Base-by-base conservation (phyloP, 1,284 basidiomycete genomes). In the Moniliophthora roreri region DNA sequence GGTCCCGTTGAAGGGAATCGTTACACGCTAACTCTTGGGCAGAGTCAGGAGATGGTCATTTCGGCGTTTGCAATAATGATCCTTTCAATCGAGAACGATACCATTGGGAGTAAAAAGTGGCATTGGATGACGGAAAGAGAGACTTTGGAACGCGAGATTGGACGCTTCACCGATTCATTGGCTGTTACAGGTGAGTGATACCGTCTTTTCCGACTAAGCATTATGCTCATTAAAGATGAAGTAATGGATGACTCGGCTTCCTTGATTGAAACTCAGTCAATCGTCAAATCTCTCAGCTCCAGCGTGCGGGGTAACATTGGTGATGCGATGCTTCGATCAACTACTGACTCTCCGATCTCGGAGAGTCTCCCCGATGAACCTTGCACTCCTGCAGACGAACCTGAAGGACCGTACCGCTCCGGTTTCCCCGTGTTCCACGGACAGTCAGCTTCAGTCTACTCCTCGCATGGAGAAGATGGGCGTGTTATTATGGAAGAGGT, bases 21-120 rank as follows among this genome's bases (percentile, higher is more conserved):
- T 37, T 60, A 61, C 47, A 48, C 59, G 28, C 56, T 64, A 6
- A 48, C 58, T 24, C 50, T 45, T 16, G 60, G 59, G 8, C 60
- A 62, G 49, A 60, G 53, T 32, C 52, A 59, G 15, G 63, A 63
- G 58, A 48, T 60, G 7, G 55, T 63, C 24, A 52, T 64, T 9
- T 47, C 59, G 11, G 47, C 51, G 21, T 35, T 63, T 3, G 56
- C 49, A 2, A 57, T 57, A 28, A 58, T 58, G 32, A 10, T 62
- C 44, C 44, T 63, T 4, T 48, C 56, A 16, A 54, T 63, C 28
- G 59, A 62, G 52, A 59, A 64, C 36, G 62, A 63, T 2, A 48
- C 53, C 6, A 20, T 63, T 2, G 58, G 55, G 28, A 49, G 40
- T 15, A 63, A 61, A 50, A 61, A 56, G 41, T 64, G 60, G 62